Conservation (phyloP, 1,284 basidiomycete genomes). For the Cutaneotrichosporon sp. region DNA sequence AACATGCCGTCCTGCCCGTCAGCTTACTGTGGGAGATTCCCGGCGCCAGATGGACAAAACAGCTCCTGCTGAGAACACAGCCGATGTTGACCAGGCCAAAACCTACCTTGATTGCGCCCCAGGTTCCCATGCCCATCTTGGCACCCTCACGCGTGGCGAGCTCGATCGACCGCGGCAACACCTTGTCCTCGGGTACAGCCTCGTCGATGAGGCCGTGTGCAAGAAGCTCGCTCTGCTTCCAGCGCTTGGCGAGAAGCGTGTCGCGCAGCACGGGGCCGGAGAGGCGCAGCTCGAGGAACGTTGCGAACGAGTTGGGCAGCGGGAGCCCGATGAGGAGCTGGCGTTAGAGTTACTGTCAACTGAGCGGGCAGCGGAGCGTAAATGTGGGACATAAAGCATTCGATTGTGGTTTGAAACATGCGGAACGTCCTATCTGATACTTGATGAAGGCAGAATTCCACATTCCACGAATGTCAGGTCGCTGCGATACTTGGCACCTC, state of each 20-base stretch:
- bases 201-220: constrained; percentile 67
- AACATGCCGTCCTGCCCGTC: constrained; percentile 50
- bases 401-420: no score
- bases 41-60: no score
- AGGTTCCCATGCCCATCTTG: constrained; percentile 51
- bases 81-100: background rate
- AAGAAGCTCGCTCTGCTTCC: constrained; percentile 68
- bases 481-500: no score
- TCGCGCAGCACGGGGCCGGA: constrained; percentile 63
- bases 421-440: no score
- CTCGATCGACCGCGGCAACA: constrained; percentile 53
- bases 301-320: constrained; percentile 67
- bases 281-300: constrained; percentile 64
- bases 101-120: constrained; percentile 54
- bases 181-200: constrained; percentile 55
- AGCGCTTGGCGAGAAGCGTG: constrained; percentile 74
- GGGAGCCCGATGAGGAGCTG: constrained; percentile 77
- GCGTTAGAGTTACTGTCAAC: no score
- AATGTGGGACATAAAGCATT: no score
- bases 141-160: constrained; percentile 47
- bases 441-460: no score
- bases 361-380: no score
- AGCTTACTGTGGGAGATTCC: no score
- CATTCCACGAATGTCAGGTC: no score
- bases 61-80: no score